Evolutionary conservation across 441 rosid species (phyloP).

Genomic region (Erodium trifolium): DNA sequence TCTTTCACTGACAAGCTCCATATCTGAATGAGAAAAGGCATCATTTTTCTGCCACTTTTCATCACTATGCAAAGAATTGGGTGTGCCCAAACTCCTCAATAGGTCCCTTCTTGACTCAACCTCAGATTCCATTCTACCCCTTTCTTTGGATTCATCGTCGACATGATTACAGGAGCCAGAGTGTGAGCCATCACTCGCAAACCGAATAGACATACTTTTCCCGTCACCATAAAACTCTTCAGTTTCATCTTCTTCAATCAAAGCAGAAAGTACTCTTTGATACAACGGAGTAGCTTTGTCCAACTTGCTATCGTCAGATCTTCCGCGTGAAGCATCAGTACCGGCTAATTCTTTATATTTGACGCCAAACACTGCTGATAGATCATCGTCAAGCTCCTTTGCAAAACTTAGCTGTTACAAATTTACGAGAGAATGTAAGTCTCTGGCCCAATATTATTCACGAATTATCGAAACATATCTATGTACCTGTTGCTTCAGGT

Average conservation of each 20-base stretch:
- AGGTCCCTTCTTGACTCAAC: slow-evolving; percentile 48
- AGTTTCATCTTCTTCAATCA: slow-evolving; percentile 86
- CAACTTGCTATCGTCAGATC: slow-evolving; percentile 18
- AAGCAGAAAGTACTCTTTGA: slow-evolving; percentile 87
- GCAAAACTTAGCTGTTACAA: slow-evolving; percentile 2
- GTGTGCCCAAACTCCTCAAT: slow-evolving; percentile 39
- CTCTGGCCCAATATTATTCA: slow-evolving; percentile 1
- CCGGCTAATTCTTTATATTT: slow-evolving; percentile 16
- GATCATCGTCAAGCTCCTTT: neutral
- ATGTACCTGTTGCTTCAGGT: slow-evolving; percentile 53
- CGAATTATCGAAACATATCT: slow-evolving; percentile 10
- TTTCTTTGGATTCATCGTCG: slow-evolving; percentile 58
- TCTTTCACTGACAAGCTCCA: slow-evolving; percentile 9
- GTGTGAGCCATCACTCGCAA: slow-evolving; percentile 74
- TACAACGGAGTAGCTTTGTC: slow-evolving; percentile 55
- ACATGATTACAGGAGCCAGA: slow-evolving; percentile 65
- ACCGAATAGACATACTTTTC: slow-evolving; percentile 57
- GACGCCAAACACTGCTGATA: neutral
- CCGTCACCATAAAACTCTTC: slow-evolving; percentile 47
- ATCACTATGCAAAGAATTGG: slow-evolving; percentile 18
- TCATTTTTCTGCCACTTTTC: slow-evolving; percentile 46
- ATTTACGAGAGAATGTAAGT: neutral
- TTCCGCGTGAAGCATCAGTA: slow-evolving; percentile 37
- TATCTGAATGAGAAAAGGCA: slow-evolving; percentile 45
- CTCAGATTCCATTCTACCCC: slow-evolving; percentile 72